phyloP scores from a whole-genome alignment of 2,329 filamentous ascomycete genomes.

The Trichophyton rubrum region DNA sequence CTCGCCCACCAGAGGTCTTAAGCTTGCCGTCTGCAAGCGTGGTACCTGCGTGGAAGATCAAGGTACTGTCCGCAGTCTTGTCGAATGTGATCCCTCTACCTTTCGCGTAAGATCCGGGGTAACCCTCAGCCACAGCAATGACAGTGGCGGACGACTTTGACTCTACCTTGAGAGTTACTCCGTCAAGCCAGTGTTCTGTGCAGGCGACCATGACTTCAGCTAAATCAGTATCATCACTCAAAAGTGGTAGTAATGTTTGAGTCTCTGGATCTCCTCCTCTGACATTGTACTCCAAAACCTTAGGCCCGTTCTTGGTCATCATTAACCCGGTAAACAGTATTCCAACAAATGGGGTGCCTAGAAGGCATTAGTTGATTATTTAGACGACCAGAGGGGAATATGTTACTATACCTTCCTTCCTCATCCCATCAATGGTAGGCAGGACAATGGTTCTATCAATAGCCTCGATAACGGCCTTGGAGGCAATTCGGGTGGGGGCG shows the following conservation, averaged over 20 bases:
- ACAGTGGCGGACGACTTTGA: slow-evolving; percentile 72
- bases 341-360: slow-evolving; percentile 33
- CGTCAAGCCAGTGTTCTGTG: slow-evolving; percentile 59
- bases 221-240: slow-evolving; percentile 67
- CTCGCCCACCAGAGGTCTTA: slow-evolving; percentile 71
- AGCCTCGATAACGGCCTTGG: slow-evolving; percentile 59
- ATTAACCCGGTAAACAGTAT: slow-evolving; percentile 57
- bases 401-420: slow-evolving; percentile 52
- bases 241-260: slow-evolving; percentile 68
- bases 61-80: slow-evolving; percentile 43
- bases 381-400: slow-evolving; percentile 20
- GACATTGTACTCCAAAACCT: slow-evolving; percentile 85
- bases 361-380: background rate
- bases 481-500: slow-evolving; percentile 72
- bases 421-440: slow-evolving; percentile 82
- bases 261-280: slow-evolving; percentile 88
- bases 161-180: slow-evolving; percentile 55
- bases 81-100: slow-evolving; percentile 51
- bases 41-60: slow-evolving; percentile 91
- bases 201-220: slow-evolving; percentile 83
- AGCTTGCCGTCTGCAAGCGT: slow-evolving; percentile 50
- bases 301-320: slow-evolving; percentile 70
- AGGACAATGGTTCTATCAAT: slow-evolving; percentile 75
- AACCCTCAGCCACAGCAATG: slow-evolving; percentile 84
- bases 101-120: slow-evolving; percentile 76